Percentiles rank a stretch among this genome's conserved stretches.
These are phyloP conservation scores for Erigeron canadensis DNA, from an alignment of 129 eudicot genomes.

Conservation along the genomic window DNA sequence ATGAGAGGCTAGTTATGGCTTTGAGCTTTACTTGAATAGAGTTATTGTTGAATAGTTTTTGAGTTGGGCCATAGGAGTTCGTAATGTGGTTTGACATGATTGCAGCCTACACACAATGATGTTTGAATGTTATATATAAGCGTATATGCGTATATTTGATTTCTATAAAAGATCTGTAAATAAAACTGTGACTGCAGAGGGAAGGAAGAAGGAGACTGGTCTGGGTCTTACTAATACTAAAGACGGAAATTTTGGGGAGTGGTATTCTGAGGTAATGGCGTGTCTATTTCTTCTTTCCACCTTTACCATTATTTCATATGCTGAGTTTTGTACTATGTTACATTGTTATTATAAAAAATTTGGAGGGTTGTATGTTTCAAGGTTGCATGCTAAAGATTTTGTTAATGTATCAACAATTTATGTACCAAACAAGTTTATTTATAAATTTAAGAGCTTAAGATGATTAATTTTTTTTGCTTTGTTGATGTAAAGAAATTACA, in stretches of 20 bases:
- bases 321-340: background rate
- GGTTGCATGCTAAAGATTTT: too few species aligned
- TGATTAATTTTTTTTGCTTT: background rate
- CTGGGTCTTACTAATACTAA: conserved; percentile 65
- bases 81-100: too few species aligned
- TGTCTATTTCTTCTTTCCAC: conserved; percentile 1
- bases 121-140: conserved; percentile 1
- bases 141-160: background rate
- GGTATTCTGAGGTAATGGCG: conserved; percentile 79
- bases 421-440: too few species aligned
- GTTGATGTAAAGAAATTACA: background rate
- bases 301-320: background rate
- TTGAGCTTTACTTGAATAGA: too few species aligned
- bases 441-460: too few species aligned
- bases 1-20: too few species aligned
- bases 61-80: too few species aligned
- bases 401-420: too few species aligned
- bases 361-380: too few species aligned
- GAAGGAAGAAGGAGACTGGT: conserved; percentile 55
- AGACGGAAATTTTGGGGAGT: conserved; percentile 84
- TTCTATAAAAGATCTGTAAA: background rate
- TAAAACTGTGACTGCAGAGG: conserved; percentile 24
- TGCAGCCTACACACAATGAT: too few species aligned
- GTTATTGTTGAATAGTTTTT: too few species aligned
- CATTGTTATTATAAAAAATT: background rate